Evolutionary conservation across 2,329 filamentous ascomycete genomes (phyloP), one percentile per base, ranked within the genome.

Genomic region (Parastagonospora nodorum): DNA sequence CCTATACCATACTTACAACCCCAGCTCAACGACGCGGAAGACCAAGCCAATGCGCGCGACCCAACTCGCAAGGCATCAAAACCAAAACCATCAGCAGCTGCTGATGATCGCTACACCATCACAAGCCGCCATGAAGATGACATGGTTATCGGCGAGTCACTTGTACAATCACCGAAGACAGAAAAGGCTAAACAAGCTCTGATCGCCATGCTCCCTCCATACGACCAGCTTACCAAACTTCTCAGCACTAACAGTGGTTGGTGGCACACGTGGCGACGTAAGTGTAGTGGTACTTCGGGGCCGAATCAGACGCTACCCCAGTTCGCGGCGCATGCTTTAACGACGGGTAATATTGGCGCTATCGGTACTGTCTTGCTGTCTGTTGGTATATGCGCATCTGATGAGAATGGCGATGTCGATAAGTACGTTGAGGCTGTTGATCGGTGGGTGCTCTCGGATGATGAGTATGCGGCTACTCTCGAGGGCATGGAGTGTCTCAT

Each of bases 401-500:
- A 75, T 12, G 71, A 76, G 24, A 69, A 71, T 29, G 72, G 80
- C 38, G 74, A 81, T 45, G 69, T 80, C 15, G 75, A 80, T 35
- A 67, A 68, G 4, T 82, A 79, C 55, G 69, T 81, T 35, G 72
- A 74, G 19, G 68, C 74, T 14, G 77, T 82, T 12, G 76, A 81
- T 42, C 73, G 69, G 12, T 73, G 80, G 55, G 75, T 84, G 12
- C 64, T 79, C 10, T 72, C 74, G 10, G 77, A 82, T 45, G 80
- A 82, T 46, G 77, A 81, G 41, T 77, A 78, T 48, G 75, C 76
- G 11, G 77, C 77, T 8, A 82, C 76, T 1, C 57, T 84, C 0
- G 78, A 83, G 42, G 79, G 78, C 2, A 74, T 85, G 48, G 81
- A 85, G 61, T 80, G 78, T 42, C 73, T 81, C 36, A 69, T 79